A percentile compares a stretch with the other conserved stretches of the same genome.
These are phyloP conservation scores for Chiua sp. DNA, from an alignment of 1,284 basidiomycete genomes.

Conservation along the genomic window DNA sequence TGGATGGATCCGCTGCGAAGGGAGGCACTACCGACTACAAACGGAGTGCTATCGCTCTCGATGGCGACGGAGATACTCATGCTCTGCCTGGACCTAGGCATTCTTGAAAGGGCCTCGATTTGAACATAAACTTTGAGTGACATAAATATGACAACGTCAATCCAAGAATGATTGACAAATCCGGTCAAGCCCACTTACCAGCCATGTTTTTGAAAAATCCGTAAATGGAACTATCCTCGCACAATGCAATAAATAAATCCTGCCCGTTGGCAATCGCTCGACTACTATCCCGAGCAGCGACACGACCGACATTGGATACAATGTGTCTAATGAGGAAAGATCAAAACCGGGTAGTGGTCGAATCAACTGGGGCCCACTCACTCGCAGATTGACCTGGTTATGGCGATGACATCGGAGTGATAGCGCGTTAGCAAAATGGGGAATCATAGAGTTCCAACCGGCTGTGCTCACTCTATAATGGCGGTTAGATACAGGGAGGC, in stretches of 20 bases:
- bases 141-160: constrained; percentile 24
- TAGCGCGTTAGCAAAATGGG: constrained; percentile 27
- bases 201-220: constrained; percentile 86
- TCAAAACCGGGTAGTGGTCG: constrained; percentile 6
- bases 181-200: constrained; percentile 48
- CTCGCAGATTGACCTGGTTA: constrained; percentile 80
- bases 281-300: constrained; percentile 85
- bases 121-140: constrained; percentile 67
- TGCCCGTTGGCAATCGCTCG: constrained; percentile 75
- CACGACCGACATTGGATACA: constrained; percentile 80
- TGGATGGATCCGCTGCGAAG: constrained; percentile 33
- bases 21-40: constrained; percentile 20
- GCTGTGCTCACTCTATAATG: constrained; percentile 82
- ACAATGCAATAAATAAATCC: constrained; percentile 85
- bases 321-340: constrained; percentile 66
- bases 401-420: constrained; percentile 18
- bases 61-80: constrained; percentile 74
- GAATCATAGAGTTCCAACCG: constrained; percentile 13
- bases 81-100: constrained; percentile 63
- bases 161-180: constrained; percentile 12
- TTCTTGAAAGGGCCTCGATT: constrained; percentile 70
- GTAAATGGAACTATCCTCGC: constrained; percentile 88
- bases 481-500: constrained; percentile 90
- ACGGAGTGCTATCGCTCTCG: constrained; percentile 42
- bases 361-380: constrained; percentile 46